Evolutionary conservation across 2,329 filamentous ascomycete species (phyloP), one percentile per base, ranked within the genome.

Genomic region (Cladophialophora immunda): DNA sequence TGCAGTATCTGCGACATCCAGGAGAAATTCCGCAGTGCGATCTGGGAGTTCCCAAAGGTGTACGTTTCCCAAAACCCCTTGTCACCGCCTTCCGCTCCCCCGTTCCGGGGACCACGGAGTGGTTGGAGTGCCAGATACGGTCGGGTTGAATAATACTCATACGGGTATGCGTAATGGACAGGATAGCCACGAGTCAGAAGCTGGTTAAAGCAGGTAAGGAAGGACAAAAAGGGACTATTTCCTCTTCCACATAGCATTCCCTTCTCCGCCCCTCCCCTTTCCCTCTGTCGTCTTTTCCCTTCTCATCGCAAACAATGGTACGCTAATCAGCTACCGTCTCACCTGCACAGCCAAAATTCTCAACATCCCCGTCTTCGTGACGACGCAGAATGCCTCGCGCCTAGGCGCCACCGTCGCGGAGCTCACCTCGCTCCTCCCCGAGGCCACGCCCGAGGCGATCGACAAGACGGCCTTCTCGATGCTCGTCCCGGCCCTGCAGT

Each of bases 401-500:
- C 89, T 98, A 3, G 94, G 95, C 74, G 84, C 88, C 69, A 96
- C 92, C 34, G 92, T 95, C 68, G 75, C 89, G 3, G 94, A 95
- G 75, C 86, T 98, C 25, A 79, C 84, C 2, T 82, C 86, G 70
- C 74, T 81, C 0, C 74, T 67, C 75, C 82, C 4, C 79, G 85
- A 47, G 74, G 83, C 80, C 45, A 85, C 54, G 83, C 90, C 62
- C 74, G 83, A 80, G 38, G 84, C 80, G 74, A 82, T 87, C 73
- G 94, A 98, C 84, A 98, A 98, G 82, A 94, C 92, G 4, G 85
- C 87, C 58, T 98, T 98, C 83, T 92, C 89, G 76, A 98, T 98
- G 72, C 36, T 88, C 77, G 88, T 91, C 1, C 90, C 92, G 0
- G 84, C 89, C 45, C 82, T 97, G 66, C 57, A 68, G 32, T 36